phyloP scores from a whole-genome alignment of 108 stramenopile species.

The Pseudonitzschia pungens region DNA sequence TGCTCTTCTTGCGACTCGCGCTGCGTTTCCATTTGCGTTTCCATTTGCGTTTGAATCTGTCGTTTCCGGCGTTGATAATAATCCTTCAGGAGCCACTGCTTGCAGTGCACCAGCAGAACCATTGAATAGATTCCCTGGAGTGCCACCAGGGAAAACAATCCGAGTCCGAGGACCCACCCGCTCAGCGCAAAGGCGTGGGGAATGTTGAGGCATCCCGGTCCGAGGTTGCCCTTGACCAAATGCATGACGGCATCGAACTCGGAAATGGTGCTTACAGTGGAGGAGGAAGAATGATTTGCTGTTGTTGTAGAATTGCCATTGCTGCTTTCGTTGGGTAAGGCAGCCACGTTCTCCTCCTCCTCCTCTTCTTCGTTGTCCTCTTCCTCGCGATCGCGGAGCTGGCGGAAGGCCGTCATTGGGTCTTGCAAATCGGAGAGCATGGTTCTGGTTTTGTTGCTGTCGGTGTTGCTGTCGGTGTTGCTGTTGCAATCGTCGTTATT shows the following conservation, averaged over 20 bases:
- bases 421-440: background rate
- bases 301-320: background rate
- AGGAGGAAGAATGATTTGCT: too few relatives aligned
- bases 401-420: background rate
- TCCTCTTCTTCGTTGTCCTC: background rate
- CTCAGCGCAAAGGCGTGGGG: conserved; percentile 38
- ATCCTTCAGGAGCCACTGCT: conserved; percentile 17
- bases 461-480: background rate
- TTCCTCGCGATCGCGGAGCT: background rate
- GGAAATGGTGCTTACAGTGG: conserved; percentile 1
- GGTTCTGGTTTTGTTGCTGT: background rate
- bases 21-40: background rate
- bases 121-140: conserved; percentile 47
- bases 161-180: conserved; percentile 16
- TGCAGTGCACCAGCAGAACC: conserved; percentile 33
- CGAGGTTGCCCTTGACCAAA: conserved; percentile 45
- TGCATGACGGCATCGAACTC: conserved; percentile 34
- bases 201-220: conserved; percentile 48
- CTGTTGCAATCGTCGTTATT: background rate
- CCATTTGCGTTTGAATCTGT: background rate
- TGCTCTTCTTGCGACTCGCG: too few relatives aligned
- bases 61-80: too few relatives aligned
- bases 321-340: background rate
- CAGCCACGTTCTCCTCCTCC: too few relatives aligned
- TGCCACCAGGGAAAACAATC: conserved; percentile 31